These are phyloP conservation scores for Metschnikowia arizonensis DNA, from an alignment of 805 yeast species.

Conservation along the genomic window DNA sequence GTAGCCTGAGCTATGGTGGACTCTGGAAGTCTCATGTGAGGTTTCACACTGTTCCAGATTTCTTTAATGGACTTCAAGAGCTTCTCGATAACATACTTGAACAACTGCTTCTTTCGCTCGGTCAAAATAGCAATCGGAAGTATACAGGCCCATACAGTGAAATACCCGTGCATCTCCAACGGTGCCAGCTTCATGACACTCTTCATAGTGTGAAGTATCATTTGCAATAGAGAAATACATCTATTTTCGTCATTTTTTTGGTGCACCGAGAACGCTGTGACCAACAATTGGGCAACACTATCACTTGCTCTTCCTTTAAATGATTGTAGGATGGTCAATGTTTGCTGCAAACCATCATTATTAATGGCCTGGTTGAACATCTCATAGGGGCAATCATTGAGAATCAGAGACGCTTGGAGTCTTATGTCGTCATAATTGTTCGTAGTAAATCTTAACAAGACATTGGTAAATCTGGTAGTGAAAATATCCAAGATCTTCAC, in stretches of 20 bases:
- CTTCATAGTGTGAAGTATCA: conserved; percentile 5
- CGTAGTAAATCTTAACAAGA: conserved; percentile 57
- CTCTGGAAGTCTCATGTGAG: conserved; percentile 25
- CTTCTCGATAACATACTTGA: conserved; percentile 25
- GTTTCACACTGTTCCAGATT: conserved; percentile 14
- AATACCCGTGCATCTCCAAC: conserved; percentile 61
- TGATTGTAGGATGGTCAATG: conserved; percentile 27
- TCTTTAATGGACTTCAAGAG: not conserved
- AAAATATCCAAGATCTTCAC: conserved; percentile 8
- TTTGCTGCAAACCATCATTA: conserved; percentile 4
- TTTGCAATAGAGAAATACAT: conserved; percentile 8
- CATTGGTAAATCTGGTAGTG: conserved; percentile 25
- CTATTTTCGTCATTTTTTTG: conserved; percentile 4
- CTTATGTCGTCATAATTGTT: conserved; percentile 81
- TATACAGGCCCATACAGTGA: conserved; percentile 43
- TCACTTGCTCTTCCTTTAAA: conserved; percentile 65
- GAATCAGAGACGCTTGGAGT: conserved; percentile 9
- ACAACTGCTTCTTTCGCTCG: not conserved
- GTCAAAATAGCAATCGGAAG: not conserved
- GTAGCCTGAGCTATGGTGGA: conserved; percentile 19
- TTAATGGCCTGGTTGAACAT: conserved; percentile 1
- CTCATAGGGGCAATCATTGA: conserved; percentile 10
- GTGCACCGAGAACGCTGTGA: conserved; percentile 38
- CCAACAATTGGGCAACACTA: conserved; percentile 68
- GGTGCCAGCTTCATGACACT: conserved; percentile 23